Base-by-base conservation (phyloP, 768 basidiomycete genomes). In the Coprinopsis cinerea region DNA sequence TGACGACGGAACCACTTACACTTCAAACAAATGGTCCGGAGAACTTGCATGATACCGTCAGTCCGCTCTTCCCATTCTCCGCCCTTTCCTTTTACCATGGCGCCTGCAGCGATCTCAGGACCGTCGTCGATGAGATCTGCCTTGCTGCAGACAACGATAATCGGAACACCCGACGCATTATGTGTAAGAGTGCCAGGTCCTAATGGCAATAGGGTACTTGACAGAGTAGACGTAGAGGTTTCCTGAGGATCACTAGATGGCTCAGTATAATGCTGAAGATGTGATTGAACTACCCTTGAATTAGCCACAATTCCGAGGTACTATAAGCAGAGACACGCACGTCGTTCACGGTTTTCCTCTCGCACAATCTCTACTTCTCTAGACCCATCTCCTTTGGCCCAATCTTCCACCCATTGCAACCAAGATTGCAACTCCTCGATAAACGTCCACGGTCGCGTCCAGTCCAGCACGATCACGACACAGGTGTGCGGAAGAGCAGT, bases 21-120 rank as follows among this genome's bases (percentile, higher is more conserved):
- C 67, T 91, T 90, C 45, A 97, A 67, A 62, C 92, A 95, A 47
- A 98, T 81, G 0, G 92, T 89, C 32, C 96, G 78, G 44, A 99
- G 74, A n/a, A 90, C 82, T 60, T 98, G 95, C 84, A 96, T 95
- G 3, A 97, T 74, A 34, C 88, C 87, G 61, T 99, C 96, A 35
- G 92, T 94, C 58, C 86, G 75, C 65, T 99, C 96, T 65, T 99
- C 96, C 89, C 89, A 92, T 59, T 90, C 88, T 9, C 82, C 86
- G 1, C 91, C 90, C 63, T 92, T 92, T 2, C 89, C 89, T 66
- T 91, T 92, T 2, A 92, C 85, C 86, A 92, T 88, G 1, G 85
- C 71, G 32, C 91, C 91, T 4, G 82, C 82, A 15, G 77, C 81
- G 49, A 83, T 73, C 58, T 88, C 86, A 57, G 74, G 76, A 4